Evolutionary conservation across 345 rosid genomes (phyloP).

Genomic region (Orychophragmus violaceus): DNA sequence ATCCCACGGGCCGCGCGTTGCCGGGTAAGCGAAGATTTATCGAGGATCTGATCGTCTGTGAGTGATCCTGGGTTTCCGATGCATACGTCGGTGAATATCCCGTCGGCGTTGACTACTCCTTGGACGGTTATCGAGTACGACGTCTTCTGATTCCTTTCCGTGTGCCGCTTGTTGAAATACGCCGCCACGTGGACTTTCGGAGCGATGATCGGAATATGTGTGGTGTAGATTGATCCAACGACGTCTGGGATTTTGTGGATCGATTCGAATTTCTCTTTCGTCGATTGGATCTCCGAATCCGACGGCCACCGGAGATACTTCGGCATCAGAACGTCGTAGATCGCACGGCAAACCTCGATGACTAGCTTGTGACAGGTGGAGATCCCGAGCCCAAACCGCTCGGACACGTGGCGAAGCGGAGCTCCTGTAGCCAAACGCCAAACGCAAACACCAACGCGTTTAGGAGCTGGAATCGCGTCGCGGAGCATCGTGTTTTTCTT

Average conservation of each 20-base stretch:
- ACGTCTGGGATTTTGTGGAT: conserved; percentile 52
- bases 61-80: conserved; percentile 87
- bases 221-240: conserved; percentile 78
- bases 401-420: conserved; percentile 74
- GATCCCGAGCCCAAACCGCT: conserved; percentile 75
- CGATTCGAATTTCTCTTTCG: conserved; percentile 42
- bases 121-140: conserved; percentile 77
- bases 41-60: conserved; percentile 66
- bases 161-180: conserved; percentile 74
- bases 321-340: conserved; percentile 56
- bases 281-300: conserved; percentile 32
- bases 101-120: conserved; percentile 66
- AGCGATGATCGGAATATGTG: conserved; percentile 75
- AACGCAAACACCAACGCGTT: conserved; percentile 82
- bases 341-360: conserved; percentile 73
- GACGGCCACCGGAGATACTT: conserved; percentile 71
- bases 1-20: conserved; percentile 54
- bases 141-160: conserved; percentile 77
- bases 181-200: conserved; percentile 65
- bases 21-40: conserved; percentile 55
- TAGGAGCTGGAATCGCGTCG: conserved; percentile 85
- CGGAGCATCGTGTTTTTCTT: conserved; percentile 89
- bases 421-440: conserved; percentile 87
- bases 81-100: conserved; percentile 69
- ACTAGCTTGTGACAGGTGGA: conserved; percentile 87